A percentile compares a stretch with the other conserved stretches of the same genome.
phyloP scores from a whole-genome alignment of 495 filamentous ascomycete species.

The Cladorrhinum samala region DNA sequence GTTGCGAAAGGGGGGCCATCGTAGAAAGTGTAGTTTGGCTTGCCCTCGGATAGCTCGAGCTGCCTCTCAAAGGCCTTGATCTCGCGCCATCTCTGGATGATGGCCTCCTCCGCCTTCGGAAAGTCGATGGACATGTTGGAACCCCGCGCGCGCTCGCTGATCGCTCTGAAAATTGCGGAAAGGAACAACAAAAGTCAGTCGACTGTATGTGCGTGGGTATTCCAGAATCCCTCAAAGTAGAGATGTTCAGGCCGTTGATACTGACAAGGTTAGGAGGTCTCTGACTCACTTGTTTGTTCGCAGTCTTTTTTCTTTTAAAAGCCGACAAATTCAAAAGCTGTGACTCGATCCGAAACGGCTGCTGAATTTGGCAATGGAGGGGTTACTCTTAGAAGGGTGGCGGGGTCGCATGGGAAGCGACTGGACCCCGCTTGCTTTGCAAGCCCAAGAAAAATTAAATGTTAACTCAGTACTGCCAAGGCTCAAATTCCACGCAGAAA shows the following conservation, averaged over 20 bases:
- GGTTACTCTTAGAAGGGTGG: not conserved
- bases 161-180: not conserved
- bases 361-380: not conserved
- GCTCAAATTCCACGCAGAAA: not conserved
- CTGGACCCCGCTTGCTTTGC: not conserved
- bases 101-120: slow-evolving; percentile 77
- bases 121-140: slow-evolving; percentile 80
- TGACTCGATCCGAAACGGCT: slow-evolving; percentile 2
- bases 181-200: not conserved
- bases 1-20: slow-evolving; percentile 58
- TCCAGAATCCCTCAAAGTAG: not conserved
- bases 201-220: not conserved
- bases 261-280: not conserved
- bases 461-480: not conserved
- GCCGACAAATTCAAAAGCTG: not conserved
- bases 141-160: not conserved
- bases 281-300: slow-evolving; percentile 3
- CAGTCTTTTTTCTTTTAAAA: not conserved
- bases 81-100: slow-evolving; percentile 78
- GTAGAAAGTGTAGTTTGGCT: slow-evolving; percentile 76
- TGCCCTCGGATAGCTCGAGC: slow-evolving; percentile 51
- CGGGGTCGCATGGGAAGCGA: not conserved
- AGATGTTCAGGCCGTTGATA: not conserved
- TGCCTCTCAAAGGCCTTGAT: slow-evolving; percentile 75
- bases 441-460: not conserved